phyloP scores from a whole-genome alignment of 768 basidiomycete species.

The Xerocomellus chrysenteron region DNA sequence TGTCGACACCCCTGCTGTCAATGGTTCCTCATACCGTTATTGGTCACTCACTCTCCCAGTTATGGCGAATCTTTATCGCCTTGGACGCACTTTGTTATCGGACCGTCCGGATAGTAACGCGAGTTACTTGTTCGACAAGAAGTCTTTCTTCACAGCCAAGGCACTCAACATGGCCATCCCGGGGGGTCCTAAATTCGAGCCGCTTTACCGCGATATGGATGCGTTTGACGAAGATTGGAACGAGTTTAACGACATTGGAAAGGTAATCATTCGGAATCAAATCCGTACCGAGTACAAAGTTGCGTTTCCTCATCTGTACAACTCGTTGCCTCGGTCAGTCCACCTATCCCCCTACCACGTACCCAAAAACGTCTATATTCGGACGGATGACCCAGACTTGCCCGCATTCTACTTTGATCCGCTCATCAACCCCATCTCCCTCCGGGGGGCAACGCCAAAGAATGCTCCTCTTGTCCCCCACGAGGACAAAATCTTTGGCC shows the following conservation, averaged over 20 bases:
- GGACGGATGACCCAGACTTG: slow-evolving; percentile 98
- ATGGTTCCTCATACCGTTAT: slow-evolving; percentile 89
- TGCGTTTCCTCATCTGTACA: slow-evolving; percentile 98
- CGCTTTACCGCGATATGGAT: slow-evolving; percentile 95
- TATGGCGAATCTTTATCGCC: slow-evolving; percentile 95
- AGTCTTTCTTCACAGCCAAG: slow-evolving; percentile 97
- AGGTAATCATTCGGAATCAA: slow-evolving; percentile 98
- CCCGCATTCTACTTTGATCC: slow-evolving; percentile 99
- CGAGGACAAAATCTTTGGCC: slow-evolving; percentile 91
- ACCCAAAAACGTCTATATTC: slow-evolving; percentile 98
- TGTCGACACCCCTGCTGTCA: slow-evolving; percentile 84
- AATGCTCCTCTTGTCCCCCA: slow-evolving; percentile 81
- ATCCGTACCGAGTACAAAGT: slow-evolving; percentile 99
- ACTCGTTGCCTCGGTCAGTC: slow-evolving; percentile 94
- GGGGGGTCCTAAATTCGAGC: slow-evolving; percentile 98
- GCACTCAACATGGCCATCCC: slow-evolving; percentile 96
- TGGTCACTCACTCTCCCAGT: slow-evolving; percentile 92
- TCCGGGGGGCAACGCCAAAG: slow-evolving; percentile 83
- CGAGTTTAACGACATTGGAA: slow-evolving; percentile 99
- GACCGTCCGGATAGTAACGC: slow-evolving; percentile 91
- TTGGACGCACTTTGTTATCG: slow-evolving; percentile 90
- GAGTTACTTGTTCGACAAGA: slow-evolving; percentile 95
- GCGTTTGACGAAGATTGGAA: slow-evolving; percentile 99
- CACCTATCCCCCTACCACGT: slow-evolving; percentile 88
- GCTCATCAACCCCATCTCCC: slow-evolving; percentile 94